These are phyloP conservation scores for Fistulifera solaris DNA, from an alignment of 108 stramenopile species.

Conservation along the genomic window DNA sequence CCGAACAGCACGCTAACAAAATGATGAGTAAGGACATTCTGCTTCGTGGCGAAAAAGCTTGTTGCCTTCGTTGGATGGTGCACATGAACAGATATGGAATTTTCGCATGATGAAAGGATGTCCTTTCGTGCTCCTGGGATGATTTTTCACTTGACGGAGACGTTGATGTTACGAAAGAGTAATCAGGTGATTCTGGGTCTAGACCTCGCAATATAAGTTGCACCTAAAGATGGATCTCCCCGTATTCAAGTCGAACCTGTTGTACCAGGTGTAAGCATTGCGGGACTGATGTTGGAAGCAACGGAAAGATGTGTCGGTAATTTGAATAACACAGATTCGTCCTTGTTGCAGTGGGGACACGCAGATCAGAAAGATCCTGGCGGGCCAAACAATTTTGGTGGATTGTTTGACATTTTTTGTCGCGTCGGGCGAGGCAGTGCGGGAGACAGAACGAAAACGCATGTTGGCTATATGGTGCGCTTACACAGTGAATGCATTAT, in stretches of 20 bases:
- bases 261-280: slow-evolving; percentile 55
- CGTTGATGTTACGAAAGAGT: slow-evolving; percentile 29
- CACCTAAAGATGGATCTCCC: slow-evolving; percentile 51
- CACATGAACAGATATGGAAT: no score
- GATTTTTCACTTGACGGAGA: slow-evolving; percentile 44
- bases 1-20: no score
- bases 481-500: slow-evolving; percentile 50
- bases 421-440: slow-evolving; percentile 60
- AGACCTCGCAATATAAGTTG: slow-evolving; percentile 56
- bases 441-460: slow-evolving; percentile 23
- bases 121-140: slow-evolving; percentile 70
- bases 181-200: slow-evolving; percentile 78
- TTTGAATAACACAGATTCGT: not conserved
- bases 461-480: slow-evolving; percentile 44
- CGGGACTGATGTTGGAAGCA: slow-evolving; percentile 74
- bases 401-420: slow-evolving; percentile 63
- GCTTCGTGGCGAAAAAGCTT: no score
- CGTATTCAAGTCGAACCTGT: slow-evolving; percentile 43
- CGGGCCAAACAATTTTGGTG: slow-evolving; percentile 42
- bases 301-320: not conserved
- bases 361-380: slow-evolving; percentile 28
- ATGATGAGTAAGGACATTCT: no score
- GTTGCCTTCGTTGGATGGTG: no score
- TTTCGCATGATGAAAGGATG: no score
- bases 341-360: slow-evolving; percentile 59